Evolutionary conservation across 257 asterid species (phyloP), one percentile per base, ranked within the genome.

Genomic region (Salvia hispanica): DNA sequence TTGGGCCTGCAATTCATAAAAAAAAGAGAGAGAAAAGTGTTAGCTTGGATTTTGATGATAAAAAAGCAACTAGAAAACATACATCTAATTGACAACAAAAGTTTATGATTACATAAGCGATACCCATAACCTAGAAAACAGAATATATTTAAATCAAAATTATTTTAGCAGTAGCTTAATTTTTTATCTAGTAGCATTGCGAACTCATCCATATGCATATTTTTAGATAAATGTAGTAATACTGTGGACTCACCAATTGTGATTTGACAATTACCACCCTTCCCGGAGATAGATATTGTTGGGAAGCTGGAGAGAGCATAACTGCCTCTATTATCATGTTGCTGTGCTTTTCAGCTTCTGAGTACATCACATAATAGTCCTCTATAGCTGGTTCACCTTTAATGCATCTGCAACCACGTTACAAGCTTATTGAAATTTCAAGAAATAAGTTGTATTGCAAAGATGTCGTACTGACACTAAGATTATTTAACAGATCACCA

Each of bases 321-420:
- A 94, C 86, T 59, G 92, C 92, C 79, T 88, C 95, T 39, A 78
- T 74, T 69, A 91, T 79, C 73, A 58, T 75, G 34, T 69, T 72
- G 67, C 80, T 51, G 69, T 76, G 80, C 51, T 12, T 75, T 71
- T 90, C 96, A 77, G 93, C 89, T 81, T 94, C 92, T 5, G 78
- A 70, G 74, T 81, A 75, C 83, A 87, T 74, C 77, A 86, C 96
- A 69, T 69, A 94, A 77, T 94, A 94, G 56, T 94, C 99, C 86
- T 91, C 99, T 62, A 94, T 88, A 34, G 86, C 95, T 10, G 99
- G 97, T 72, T 94, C 97, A 70, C 99, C 95, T 80, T 91, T 94
- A 61, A 94, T 94, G 82, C 99, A 94, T 73, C 99, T 93, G 79
- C 75, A 85, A 58, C 47, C 73, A 82, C 58, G 43, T 21, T 73